These are phyloP conservation scores for Globisporangium nagaii DNA, from an alignment of 352 stramenopile species.

Conservation along the genomic window DNA sequence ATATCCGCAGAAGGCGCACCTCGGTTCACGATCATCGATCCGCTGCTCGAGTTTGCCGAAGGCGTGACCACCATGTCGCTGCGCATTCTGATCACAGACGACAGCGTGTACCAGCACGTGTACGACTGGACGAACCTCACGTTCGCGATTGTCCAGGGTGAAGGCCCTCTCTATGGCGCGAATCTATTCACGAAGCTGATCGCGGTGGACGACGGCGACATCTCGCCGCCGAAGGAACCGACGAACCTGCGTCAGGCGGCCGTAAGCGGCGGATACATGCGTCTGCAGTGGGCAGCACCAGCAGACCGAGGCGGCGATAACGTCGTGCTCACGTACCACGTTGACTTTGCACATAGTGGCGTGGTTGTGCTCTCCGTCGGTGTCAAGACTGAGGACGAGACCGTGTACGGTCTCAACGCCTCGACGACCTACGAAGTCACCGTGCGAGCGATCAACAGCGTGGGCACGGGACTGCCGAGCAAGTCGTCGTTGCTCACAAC, in stretches of 20 bases:
- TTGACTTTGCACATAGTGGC: constrained; percentile 17
- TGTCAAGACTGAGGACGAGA: constrained; percentile 4
- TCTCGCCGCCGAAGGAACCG: constrained; percentile 42
- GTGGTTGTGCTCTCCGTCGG: constrained; percentile 2
- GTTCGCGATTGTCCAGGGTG: constrained; percentile 33
- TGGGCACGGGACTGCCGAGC: constrained; percentile 17
- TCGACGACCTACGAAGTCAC: constrained; percentile 43
- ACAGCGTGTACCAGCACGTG: constrained; percentile 33
- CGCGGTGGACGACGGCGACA: constrained; percentile 44
- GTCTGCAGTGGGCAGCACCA: constrained; percentile 35
- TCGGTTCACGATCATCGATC: constrained; percentile 31
- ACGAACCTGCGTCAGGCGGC: constrained; percentile 17
- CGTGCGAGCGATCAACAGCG: constrained; percentile 27
- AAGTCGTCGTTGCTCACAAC: constrained; percentile 24
- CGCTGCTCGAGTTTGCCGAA: constrained; percentile 26
- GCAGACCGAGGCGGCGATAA: constrained; percentile 26
- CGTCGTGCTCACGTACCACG: constrained; percentile 21
- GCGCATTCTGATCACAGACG: constrained; percentile 26
- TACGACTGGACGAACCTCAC: constrained; percentile 30
- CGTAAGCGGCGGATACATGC: constrained; percentile 34
- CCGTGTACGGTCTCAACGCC: constrained; percentile 34
- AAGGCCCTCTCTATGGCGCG: constrained; percentile 22
- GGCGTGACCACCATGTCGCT: constrained; percentile 16
- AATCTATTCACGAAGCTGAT: constrained; percentile 21
- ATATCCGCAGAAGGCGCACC: not conserved